Conservation (phyloP, 345 rosid genomes). For the Mallotus nudiflorus region DNA sequence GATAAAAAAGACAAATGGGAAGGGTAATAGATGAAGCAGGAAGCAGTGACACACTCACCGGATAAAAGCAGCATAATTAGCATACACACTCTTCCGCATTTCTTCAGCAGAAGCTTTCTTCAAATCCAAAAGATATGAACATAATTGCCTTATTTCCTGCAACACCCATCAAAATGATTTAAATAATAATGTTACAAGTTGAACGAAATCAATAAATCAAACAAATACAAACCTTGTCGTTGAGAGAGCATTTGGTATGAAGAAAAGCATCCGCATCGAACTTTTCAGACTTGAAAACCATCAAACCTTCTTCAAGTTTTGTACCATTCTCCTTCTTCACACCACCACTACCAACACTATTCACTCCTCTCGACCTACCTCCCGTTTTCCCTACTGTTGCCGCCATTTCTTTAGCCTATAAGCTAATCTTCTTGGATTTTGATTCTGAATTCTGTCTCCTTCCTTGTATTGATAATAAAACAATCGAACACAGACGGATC, state of each 20-base stretch:
- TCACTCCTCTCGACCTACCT: constrained; percentile 58
- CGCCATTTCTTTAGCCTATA: no score
- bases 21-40: no score
- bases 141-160: constrained; percentile 85
- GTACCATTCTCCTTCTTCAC: constrained; percentile 72
- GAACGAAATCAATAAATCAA: background rate
- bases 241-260: constrained; percentile 92
- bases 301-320: constrained; percentile 80
- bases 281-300: constrained; percentile 81
- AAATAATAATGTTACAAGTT: background rate
- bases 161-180: background rate
- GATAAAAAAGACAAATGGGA: no score
- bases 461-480: no score
- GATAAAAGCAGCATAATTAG: constrained; percentile 94
- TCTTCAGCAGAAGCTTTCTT: constrained; percentile 98
- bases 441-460: no score
- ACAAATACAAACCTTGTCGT: constrained; percentile 65
- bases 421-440: no score
- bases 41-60: constrained; percentile 62
- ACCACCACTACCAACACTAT: no score
- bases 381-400: no score
- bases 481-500: background rate
- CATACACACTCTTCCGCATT: constrained; percentile 97
- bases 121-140: constrained; percentile 82
- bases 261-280: constrained; percentile 92